Percentiles rank a stretch among this genome's conserved stretches.
phyloP scores from a whole-genome alignment of 352 stramenopile genomes.

The Phytophthora constricta region DNA sequence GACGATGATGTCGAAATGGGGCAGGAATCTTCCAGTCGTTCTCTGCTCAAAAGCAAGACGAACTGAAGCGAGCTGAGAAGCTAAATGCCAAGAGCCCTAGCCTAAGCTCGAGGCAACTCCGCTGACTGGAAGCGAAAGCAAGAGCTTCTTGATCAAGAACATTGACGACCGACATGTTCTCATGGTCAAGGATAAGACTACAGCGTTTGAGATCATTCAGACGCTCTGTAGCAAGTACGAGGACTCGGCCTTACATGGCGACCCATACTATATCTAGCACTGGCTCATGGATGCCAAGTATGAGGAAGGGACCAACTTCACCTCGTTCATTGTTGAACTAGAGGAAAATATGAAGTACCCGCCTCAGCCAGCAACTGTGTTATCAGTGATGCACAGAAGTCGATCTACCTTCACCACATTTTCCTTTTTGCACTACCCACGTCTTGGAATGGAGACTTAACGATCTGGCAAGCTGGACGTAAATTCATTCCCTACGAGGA shows the following conservation, averaged over 20 bases:
- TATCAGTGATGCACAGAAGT: conserved; percentile 11
- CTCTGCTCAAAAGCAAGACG: conserved; percentile 1
- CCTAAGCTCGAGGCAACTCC: not conserved
- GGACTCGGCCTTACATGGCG: conserved; percentile 2
- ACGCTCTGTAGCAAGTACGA: conserved; percentile 8
- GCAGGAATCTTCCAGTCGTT: conserved; percentile 1
- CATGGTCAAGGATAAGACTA: conserved; percentile 14
- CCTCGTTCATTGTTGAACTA: conserved; percentile 7
- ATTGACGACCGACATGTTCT: conserved; percentile 4
- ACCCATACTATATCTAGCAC: conserved; percentile 13
- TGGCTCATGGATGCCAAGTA: conserved; percentile 12
- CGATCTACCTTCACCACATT: conserved; percentile 9
- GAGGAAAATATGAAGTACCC: conserved; percentile 1
- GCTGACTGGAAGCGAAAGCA: not conserved
- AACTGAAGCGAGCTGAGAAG: conserved; percentile 2
- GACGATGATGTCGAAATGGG: not conserved
- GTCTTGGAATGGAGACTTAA: not conserved
- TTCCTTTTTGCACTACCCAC: not conserved
- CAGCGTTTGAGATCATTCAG: conserved; percentile 17
- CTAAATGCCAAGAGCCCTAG: not conserved
- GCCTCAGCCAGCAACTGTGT: not conserved
- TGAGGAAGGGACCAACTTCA: conserved; percentile 5
- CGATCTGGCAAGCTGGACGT: conserved; percentile 3
- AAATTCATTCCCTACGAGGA: conserved; percentile 11
- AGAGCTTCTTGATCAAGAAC: conserved; percentile 6